Evolutionary conservation across 2,329 filamentous ascomycete genomes (phyloP).

Genomic region (Rutstroemia sp.): DNA sequence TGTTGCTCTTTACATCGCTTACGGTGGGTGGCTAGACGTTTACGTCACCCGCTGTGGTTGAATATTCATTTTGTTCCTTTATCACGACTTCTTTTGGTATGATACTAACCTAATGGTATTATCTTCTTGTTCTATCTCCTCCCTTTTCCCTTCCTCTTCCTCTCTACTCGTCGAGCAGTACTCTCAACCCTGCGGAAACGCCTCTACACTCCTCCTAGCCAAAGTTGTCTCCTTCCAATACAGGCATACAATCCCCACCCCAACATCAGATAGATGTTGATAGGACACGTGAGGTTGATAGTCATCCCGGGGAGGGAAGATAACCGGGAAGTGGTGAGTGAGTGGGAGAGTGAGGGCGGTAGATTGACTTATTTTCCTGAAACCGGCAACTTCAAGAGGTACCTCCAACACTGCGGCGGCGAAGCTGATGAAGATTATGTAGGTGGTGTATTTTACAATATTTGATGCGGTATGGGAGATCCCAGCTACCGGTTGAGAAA

Average conservation of each 20-base stretch:
- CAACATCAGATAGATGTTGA: constrained; percentile 57
- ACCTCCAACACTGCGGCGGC: constrained; percentile 39
- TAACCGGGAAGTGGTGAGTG: constrained; percentile 46
- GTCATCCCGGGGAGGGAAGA: constrained; percentile 53
- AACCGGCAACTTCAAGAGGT: constrained; percentile 19
- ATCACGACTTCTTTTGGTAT: too few relatives aligned
- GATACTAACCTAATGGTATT: too few relatives aligned
- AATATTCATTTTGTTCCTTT: too few relatives aligned
- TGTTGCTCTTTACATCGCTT: too few relatives aligned
- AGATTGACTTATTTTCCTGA: constrained; percentile 52
- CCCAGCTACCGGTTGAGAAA: background rate
- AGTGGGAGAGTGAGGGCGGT: constrained; percentile 56
- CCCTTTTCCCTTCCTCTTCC: too few relatives aligned
- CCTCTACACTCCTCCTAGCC: too few relatives aligned
- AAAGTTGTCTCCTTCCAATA: too few relatives aligned
- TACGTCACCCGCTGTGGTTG: too few relatives aligned
- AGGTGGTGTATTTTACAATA: constrained; percentile 21
- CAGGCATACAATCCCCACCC: constrained; percentile 54
- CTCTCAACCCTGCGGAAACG: too few relatives aligned
- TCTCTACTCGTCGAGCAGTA: too few relatives aligned
- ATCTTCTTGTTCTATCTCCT: too few relatives aligned
- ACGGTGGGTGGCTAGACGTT: too few relatives aligned
- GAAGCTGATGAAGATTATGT: constrained; percentile 42
- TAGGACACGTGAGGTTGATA: constrained; percentile 56
- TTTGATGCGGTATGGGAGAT: constrained; percentile 25